Base-by-base conservation (phyloP, 352 stramenopile species). In the Pythium grandisporangium region DNA sequence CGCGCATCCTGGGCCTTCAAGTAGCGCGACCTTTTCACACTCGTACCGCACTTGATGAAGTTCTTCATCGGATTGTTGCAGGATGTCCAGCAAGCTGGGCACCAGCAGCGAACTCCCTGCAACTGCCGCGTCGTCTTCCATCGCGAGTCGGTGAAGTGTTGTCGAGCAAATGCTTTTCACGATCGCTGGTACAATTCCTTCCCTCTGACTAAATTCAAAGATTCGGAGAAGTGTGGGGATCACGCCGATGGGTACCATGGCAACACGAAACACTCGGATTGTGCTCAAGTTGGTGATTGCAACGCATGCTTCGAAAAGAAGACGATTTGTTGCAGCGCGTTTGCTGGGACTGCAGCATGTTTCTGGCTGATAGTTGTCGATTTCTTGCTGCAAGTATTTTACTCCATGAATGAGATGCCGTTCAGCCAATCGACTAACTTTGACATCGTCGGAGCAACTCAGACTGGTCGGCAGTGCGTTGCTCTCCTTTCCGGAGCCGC, bases 271-370 rank as follows among this genome's bases (percentile, higher is more conserved):
- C 0, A 40, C 42, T 35, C 71, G 68, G 8, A 84, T 51, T 1
- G 73, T 86, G 42, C 73, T 85, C 39, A 91, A 29, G 41, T 91
- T 91, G 4, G 74, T 61, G n/a, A 88, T 64, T 0, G 63, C 71
- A 0, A 67, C 59, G 21, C 67, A 77, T 4, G 68, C 68, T 54
- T 88, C 74, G 3, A 66, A 34, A 20, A 85, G 44, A 20, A 86
- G 65, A 0, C 72, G 67, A 3, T 69, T 53, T 13, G 55, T 70
- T 0, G 44, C 48, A 20, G 5, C 16, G 11, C n/a, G 16, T 4
- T 38, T 12, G 21, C 21, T 34, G 6, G 20, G 16, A 7, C 1
- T 17, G 19, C 5, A 21, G 5, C 14, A 17, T 16, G n/a, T 14
- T 8, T 48, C 35, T 25, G 55, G 45, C 0, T 63, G 35, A 17